phyloP scores from a whole-genome alignment of 2,329 filamentous ascomycete genomes.

The Phyllosticta citrichinensis region DNA sequence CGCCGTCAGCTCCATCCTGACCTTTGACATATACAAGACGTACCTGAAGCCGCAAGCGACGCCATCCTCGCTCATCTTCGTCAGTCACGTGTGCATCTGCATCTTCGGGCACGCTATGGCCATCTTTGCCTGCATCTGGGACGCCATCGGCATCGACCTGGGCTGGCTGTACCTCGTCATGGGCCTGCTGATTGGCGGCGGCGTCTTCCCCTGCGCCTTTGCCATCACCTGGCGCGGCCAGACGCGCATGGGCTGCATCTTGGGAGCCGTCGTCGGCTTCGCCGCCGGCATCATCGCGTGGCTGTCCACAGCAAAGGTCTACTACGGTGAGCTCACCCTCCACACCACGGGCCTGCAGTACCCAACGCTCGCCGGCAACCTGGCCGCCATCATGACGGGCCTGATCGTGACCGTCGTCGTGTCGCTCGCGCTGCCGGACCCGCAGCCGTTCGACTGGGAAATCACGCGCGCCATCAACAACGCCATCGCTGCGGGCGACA shows the following conservation, averaged over 20 bases:
- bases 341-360: constrained; percentile 39
- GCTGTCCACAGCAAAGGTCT: constrained; percentile 38
- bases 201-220: constrained; percentile 44
- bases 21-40: constrained; percentile 44
- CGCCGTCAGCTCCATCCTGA: constrained; percentile 44
- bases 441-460: constrained; percentile 33
- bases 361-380: constrained; percentile 45
- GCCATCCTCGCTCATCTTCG: constrained; percentile 40
- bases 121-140: constrained; percentile 41
- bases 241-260: constrained; percentile 39
- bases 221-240: constrained; percentile 45
- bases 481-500: constrained; percentile 12
- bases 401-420: constrained; percentile 37
- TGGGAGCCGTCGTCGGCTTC: constrained; percentile 42
- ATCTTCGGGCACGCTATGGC: constrained; percentile 43
- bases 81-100: constrained; percentile 44
- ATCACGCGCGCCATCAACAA: constrained; percentile 29
- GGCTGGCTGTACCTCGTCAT: constrained; percentile 48
- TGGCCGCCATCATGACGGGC: constrained; percentile 38
- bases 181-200: constrained; percentile 43
- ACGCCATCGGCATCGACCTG: constrained; percentile 42
- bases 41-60: constrained; percentile 39
- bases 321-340: constrained; percentile 41
- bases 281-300: constrained; percentile 43
- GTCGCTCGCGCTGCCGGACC: constrained; percentile 27